Evolutionary conservation across 805 yeast species (phyloP), one percentile per base, ranked within the genome.

Genomic region (Kodamaea kaohsiungensis): DNA sequence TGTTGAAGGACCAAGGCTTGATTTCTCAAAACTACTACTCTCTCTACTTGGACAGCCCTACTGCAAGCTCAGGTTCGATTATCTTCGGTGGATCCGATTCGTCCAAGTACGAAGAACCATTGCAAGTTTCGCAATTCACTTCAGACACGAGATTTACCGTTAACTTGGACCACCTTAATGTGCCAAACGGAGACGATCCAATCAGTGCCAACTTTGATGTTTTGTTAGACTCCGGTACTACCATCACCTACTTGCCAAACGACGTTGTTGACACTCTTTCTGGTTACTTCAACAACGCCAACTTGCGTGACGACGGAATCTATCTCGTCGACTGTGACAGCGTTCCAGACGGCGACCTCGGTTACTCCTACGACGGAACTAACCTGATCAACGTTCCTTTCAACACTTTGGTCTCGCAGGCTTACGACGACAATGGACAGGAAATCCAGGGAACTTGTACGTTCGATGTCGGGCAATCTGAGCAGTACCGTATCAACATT

Each of bases 41-140:
- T 0, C 72, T 89, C 52, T 87, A 74, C 61, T 74, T 89, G 66
- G 80, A 85, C 61, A 51, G 51, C 7, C 45, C 46, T 5, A 16
- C 46, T 10, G 71, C 81, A 0, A 43, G 61, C 5, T 55, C 72
- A 1, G 92, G 91, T 5, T 69, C 77, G 15, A 73, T 88, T 18
- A 65, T 88, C 46, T 88, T 88, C 71, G 93, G 95, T 49, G 95
- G 87, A 33, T 78, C 84, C 22, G 93, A 88, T 62, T 80, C 79
- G 56, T 76, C 82, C 45, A 87, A 86, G 68, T 86, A 82, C 66
- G 52, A 68, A 0, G 91, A 89, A 15, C 62, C 59, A 1, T 62
- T 78, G 56, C 61, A 58, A 22, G 61, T 71, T 2, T 58, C 75
- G 46, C 72, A 70, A 1, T 38, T 53, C 43, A 30, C 46, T 43